phyloP scores from a whole-genome alignment of 2,329 filamentous ascomycete genomes.

The Claviceps citrina region DNA sequence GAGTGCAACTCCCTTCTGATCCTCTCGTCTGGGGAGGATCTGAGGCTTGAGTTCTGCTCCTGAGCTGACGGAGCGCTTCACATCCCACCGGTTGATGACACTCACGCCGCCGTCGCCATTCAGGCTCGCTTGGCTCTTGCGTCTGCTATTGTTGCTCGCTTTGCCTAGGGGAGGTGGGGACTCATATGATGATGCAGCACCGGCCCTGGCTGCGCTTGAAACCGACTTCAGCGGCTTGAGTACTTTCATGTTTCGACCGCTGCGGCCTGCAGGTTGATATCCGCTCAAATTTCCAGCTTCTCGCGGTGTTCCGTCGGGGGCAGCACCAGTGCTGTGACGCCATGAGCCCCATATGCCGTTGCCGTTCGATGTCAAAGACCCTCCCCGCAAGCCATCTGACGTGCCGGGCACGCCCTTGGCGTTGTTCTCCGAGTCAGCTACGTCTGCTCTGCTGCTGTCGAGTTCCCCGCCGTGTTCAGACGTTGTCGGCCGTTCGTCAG shows the following conservation, averaged over 20 bases:
- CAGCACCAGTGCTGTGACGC: slow-evolving; percentile 41
- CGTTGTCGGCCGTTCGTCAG: slow-evolving; percentile 19
- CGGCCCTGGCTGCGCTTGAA: slow-evolving; percentile 35
- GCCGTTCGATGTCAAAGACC: slow-evolving; percentile 34
- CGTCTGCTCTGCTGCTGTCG: slow-evolving; percentile 20
- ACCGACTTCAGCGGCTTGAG: slow-evolving; percentile 60
- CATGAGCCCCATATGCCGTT: slow-evolving; percentile 55
- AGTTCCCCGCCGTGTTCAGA: slow-evolving; percentile 31
- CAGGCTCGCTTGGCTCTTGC: slow-evolving; percentile 34
- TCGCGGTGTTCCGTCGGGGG: slow-evolving; percentile 36
- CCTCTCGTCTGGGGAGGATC: slow-evolving; percentile 22
- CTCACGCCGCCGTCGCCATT: slow-evolving; percentile 15
- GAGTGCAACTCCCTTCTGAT: slow-evolving; percentile 24
- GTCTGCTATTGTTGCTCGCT: slow-evolving; percentile 32
- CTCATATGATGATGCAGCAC: slow-evolving; percentile 32
- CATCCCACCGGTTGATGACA: slow-evolving; percentile 33
- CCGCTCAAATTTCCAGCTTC: slow-evolving; percentile 43
- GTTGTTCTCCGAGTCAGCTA: slow-evolving; percentile 10
- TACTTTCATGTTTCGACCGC: slow-evolving; percentile 70
- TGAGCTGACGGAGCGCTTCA: slow-evolving; percentile 34
- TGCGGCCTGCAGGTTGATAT: slow-evolving; percentile 52
- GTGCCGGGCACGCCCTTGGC: slow-evolving; percentile 16
- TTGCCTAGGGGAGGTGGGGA: slow-evolving; percentile 27
- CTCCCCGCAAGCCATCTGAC: slow-evolving; percentile 23
- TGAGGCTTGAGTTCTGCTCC: slow-evolving; percentile 21